Base-by-base conservation (phyloP, 2,329 filamentous ascomycete genomes). In the Arthroderma sp. region DNA sequence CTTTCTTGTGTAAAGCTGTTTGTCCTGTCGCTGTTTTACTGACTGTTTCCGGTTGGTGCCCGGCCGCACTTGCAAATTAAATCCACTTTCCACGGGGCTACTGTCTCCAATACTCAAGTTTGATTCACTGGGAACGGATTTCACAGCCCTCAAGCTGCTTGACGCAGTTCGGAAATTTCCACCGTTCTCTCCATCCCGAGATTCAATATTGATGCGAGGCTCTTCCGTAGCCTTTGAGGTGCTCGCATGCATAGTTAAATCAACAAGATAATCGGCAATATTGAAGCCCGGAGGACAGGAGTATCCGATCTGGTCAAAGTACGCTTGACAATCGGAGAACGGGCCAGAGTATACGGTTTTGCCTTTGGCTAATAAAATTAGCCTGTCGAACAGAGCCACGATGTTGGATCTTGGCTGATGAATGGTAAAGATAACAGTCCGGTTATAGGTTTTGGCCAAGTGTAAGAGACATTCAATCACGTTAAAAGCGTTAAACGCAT, bases 341-440 rank as follows among this genome's bases (percentile, higher is more conserved):
- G 86, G 85, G 0, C 91, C 91, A 3, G 91, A 96, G 62, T 93
- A 98, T 5, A 98, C 91, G 1, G 85, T 83, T 55, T 81, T 81
- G 28, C 91, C 91, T 52, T 86, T 81, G 2, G 91, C 91, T 37
- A 98, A 72, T 9, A 98, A 77, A 44, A 98, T 74, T n/a, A 98
- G 73, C 45, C 89, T 80, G 60, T 98, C 91, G 59, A 98, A 98
- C 3, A 98, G 74, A 6, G 91, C 91, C 22, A 96, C 91, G 57
- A 98, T 98, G 63, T 98, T 98, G 7, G 91, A 98, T 53, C 93
- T 79, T 33, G 91, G 91, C 58, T 98, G 91, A 62, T 98, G 91
- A 51, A 98, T 98, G 9, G 91, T 98, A 67, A 98, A 95, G 50
- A 98, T 83, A 45, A 98, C 87, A 1, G 93, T 98, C 49, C 93